Percentiles rank a stretch among this genome's conserved stretches.
phyloP scores from a whole-genome alignment of 495 filamentous ascomycete species.

The Oidiodendron maius region DNA sequence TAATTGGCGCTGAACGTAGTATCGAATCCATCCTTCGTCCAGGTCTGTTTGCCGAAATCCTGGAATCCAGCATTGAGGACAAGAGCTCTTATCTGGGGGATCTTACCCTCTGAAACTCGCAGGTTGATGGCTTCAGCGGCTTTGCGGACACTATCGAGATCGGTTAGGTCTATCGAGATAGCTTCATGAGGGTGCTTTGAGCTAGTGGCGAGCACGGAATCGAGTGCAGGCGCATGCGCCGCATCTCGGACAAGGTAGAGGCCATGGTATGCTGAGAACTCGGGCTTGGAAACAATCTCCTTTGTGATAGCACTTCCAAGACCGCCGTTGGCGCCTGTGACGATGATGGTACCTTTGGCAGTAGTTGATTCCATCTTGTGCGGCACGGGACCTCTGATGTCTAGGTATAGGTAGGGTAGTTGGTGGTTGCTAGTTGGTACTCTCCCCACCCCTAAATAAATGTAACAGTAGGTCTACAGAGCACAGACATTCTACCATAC shows the following conservation, averaged over 20 bases:
- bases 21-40: background rate
- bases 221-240: background rate
- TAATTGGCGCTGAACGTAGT: background rate
- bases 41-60: background rate
- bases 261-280: slow-evolving; percentile 1
- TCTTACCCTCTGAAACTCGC: background rate
- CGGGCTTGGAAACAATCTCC: background rate
- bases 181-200: background rate
- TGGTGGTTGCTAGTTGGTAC: background rate
- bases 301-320: background rate
- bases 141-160: background rate
- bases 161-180: background rate
- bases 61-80: background rate
- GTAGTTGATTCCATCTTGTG: background rate
- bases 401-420: background rate
- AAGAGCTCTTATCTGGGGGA: background rate
- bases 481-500: too few species aligned
- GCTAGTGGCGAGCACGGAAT: background rate
- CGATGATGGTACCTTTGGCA: slow-evolving; percentile 1
- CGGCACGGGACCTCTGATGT: background rate
- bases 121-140: background rate
- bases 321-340: slow-evolving; percentile 4
- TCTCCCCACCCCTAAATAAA: too few species aligned
- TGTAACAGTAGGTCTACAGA: too few species aligned
- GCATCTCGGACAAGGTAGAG: background rate